Conservation (phyloP, 805 yeast species). For the Saccharomycopsis capsularis region DNA sequence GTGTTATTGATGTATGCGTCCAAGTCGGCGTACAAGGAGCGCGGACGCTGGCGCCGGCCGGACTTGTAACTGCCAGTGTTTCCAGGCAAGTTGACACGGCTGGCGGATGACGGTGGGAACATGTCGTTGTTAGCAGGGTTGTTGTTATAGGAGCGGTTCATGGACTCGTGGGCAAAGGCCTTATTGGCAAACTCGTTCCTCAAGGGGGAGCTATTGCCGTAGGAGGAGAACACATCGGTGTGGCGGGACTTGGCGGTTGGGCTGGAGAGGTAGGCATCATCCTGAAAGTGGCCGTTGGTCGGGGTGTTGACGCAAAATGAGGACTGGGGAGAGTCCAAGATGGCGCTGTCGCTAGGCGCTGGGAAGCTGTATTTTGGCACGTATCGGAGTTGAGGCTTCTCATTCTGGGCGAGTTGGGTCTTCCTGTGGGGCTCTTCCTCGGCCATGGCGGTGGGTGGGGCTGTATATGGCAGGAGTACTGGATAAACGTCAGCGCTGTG, state of each 20-base stretch:
- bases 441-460: too few species aligned
- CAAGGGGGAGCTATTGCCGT: not conserved
- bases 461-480: too few species aligned
- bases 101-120: not conserved
- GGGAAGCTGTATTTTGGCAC: constrained; percentile 11
- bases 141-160: not conserved
- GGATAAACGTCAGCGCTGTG: too few species aligned
- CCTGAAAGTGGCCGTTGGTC: not conserved
- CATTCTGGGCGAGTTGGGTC: not conserved
- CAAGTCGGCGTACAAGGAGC: constrained; percentile 20
- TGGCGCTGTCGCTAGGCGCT: not conserved
- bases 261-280: not conserved
- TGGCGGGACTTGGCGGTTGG: not conserved
- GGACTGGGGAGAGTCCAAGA: constrained; percentile 3
- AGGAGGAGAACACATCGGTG: not conserved
- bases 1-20: constrained; percentile 19
- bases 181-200: not conserved
- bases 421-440: constrained; percentile 1
- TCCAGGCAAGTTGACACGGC: not conserved
- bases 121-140: not conserved
- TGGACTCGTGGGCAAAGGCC: not conserved
- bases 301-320: constrained; percentile 4
- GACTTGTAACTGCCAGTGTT: not conserved
- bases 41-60: constrained; percentile 17
- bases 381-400: constrained; percentile 9